Conservation (phyloP, 2,329 filamentous ascomycete genomes). For the Hypoxylon rubiginosum region DNA sequence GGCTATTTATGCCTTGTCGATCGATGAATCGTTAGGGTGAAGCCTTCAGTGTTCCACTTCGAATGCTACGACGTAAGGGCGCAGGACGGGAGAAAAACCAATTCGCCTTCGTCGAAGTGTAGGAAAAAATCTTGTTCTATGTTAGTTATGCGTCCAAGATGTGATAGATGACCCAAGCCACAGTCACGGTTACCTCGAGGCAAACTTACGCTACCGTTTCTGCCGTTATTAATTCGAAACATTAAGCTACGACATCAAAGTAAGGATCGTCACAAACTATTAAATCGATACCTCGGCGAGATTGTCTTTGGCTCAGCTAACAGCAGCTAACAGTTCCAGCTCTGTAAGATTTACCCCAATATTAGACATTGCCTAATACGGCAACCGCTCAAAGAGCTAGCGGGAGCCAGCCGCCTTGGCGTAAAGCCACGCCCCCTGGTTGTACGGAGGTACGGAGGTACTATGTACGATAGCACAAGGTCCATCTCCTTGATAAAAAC, state of each 20-base stretch:
- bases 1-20: slow-evolving; percentile 24
- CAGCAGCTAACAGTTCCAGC: no score
- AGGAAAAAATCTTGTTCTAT: not conserved
- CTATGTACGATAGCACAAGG: no score
- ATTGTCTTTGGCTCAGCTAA: not conserved
- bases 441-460: no score
- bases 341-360: slow-evolving; percentile 10
- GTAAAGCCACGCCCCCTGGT: not conserved
- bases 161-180: not conserved
- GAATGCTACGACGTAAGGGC: slow-evolving; percentile 21
- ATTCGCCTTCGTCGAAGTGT: no score
- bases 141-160: not conserved
- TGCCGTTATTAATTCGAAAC: not conserved
- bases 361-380: slow-evolving; percentile 13
- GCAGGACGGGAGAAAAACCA: not conserved
- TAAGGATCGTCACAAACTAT: slow-evolving; percentile 4
- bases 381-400: slow-evolving; percentile 13
- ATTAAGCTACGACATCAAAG: not conserved
- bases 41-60: slow-evolving; percentile 15
- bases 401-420: slow-evolving; percentile 36
- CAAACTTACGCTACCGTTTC: not conserved
- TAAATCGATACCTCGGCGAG: not conserved
- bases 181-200: not conserved
- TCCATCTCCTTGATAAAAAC: not conserved
- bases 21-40: slow-evolving; percentile 35